Evolutionary conservation across 75 land plant species (phyloP), one percentile per base, ranked within the genome.

Genomic region (Adiantum capillusveneris): DNA sequence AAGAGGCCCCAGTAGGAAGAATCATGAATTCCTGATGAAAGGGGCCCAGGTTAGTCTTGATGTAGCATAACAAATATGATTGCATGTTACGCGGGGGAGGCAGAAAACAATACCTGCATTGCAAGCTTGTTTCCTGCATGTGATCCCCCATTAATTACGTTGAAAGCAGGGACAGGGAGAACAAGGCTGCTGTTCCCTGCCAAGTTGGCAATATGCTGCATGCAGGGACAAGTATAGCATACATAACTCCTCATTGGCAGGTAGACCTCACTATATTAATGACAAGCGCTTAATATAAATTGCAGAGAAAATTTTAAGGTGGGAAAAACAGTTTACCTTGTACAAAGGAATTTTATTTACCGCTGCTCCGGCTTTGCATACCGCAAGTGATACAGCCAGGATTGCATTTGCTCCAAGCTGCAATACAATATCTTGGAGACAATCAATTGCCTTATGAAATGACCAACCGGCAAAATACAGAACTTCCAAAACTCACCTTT

Each of bases 121-220:
- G 99, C 99, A 45, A 95, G 91, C 66, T 90, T 95, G 77, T 95
- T 95, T 52, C 99, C 96, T 31, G 99, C 99, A 70, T 95, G 99
- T 31, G 96, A 90, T 9, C 99, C 99, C 31, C 99, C 99, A 69
- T 95, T 95, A 73, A 95, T 95, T 44, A 95, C 99, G 78, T 95
- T 95, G 69, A 95, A 90, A 14, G 99, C 91, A 63, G 99, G 99
- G n/a, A 95, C 99, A 25, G 99, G 99, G 63, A 95, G 65, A 17
- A 95, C 88, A 25, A 95, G 50, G 13, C 71, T 74, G 56, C 71
- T 90, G 81, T 90, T 95, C 13, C 99, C 96, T 68, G 99, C 84
- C 60, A 95, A 69, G 62, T 95, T 74, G 7, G 96, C 96, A 72
- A 95, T 95, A 58, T 95, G 96, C 99, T 94, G 86, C 64, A 65